Evolutionary conservation across 2,329 filamentous ascomycete species (phyloP).

Genomic region (Nemania sp.): DNA sequence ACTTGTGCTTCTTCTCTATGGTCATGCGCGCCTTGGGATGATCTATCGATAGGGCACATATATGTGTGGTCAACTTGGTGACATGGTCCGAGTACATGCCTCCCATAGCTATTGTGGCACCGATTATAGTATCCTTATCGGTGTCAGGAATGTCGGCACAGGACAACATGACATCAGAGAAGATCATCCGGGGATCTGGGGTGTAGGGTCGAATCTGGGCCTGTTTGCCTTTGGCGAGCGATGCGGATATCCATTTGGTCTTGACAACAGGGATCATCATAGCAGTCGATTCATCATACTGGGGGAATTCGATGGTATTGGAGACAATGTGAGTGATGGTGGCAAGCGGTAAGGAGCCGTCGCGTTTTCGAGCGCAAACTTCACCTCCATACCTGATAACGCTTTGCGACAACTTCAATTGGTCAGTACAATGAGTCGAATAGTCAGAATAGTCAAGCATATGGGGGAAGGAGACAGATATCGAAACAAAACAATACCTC

Average conservation of each 20-base stretch:
- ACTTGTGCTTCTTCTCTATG: slow-evolving; percentile 72
- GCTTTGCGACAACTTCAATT: slow-evolving; percentile 56
- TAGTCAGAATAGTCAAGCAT: background rate
- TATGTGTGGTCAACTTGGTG: slow-evolving; percentile 83
- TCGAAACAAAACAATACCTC: slow-evolving; percentile 48
- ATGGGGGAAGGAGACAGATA: background rate
- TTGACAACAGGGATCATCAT: slow-evolving; percentile 87
- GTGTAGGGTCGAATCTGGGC: slow-evolving; percentile 86
- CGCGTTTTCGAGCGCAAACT: slow-evolving; percentile 60
- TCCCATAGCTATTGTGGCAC: slow-evolving; percentile 88
- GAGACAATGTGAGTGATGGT: slow-evolving; percentile 70
- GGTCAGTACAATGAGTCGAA: slow-evolving; percentile 27
- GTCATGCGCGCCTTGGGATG: slow-evolving; percentile 77
- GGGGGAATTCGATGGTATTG: slow-evolving; percentile 89
- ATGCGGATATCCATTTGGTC: slow-evolving; percentile 81
- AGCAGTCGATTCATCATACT: slow-evolving; percentile 80
- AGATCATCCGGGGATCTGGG: slow-evolving; percentile 90
- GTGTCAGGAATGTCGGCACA: slow-evolving; percentile 86
- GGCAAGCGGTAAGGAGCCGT: slow-evolving; percentile 62
- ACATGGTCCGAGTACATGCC: slow-evolving; percentile 81
- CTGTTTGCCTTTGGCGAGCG: slow-evolving; percentile 75
- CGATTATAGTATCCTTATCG: slow-evolving; percentile 92
- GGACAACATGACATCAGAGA: slow-evolving; percentile 84
- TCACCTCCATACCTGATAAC: slow-evolving; percentile 64
- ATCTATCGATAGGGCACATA: slow-evolving; percentile 83